These are phyloP conservation scores for Penicillium carneum DNA, from an alignment of 2,329 filamentous ascomycete genomes.

Conservation along the genomic window DNA sequence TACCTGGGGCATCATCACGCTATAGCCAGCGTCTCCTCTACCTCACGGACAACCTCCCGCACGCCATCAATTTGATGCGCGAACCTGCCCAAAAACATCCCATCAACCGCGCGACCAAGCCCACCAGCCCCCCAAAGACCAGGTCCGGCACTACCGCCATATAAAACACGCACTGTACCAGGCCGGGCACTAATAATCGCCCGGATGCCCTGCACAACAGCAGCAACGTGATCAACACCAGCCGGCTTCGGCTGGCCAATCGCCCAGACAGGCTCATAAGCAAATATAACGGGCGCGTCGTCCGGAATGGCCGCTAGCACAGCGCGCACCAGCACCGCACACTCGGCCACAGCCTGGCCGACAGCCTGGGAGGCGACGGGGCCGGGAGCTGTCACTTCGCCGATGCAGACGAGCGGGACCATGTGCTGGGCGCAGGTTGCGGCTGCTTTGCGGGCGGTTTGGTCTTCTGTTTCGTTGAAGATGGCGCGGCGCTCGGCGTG, in stretches of 20 bases:
- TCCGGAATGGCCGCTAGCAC: slow-evolving; percentile 68
- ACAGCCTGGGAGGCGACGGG: slow-evolving; percentile 59
- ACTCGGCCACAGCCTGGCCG: slow-evolving; percentile 69
- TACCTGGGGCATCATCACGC: not conserved
- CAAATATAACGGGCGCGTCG: slow-evolving; percentile 74
- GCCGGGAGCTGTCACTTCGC: slow-evolving; percentile 67
- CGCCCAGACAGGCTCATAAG: slow-evolving; percentile 89
- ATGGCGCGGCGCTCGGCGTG: slow-evolving; percentile 78
- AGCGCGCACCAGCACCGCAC: slow-evolving; percentile 68
- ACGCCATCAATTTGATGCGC: slow-evolving; percentile 78
- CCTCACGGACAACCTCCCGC: slow-evolving; percentile 74
- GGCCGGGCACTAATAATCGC: slow-evolving; percentile 60
- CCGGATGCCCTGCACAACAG: slow-evolving; percentile 71
- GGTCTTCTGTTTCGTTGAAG: slow-evolving; percentile 76
- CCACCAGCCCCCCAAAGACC: slow-evolving; percentile 67
- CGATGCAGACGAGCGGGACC: slow-evolving; percentile 80
- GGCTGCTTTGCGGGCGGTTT: slow-evolving; percentile 71
- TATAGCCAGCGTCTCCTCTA: slow-evolving; percentile 58
- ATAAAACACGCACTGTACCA: slow-evolving; percentile 73
- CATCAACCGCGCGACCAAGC: slow-evolving; percentile 75
- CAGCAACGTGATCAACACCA: slow-evolving; percentile 73
- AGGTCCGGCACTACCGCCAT: slow-evolving; percentile 82
- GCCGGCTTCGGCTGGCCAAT: slow-evolving; percentile 79
- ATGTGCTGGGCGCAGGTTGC: slow-evolving; percentile 73
- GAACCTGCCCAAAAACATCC: slow-evolving; percentile 81